Conservation (phyloP, 2,329 filamentous ascomycete species). For the Trichoderma hamatum region DNA sequence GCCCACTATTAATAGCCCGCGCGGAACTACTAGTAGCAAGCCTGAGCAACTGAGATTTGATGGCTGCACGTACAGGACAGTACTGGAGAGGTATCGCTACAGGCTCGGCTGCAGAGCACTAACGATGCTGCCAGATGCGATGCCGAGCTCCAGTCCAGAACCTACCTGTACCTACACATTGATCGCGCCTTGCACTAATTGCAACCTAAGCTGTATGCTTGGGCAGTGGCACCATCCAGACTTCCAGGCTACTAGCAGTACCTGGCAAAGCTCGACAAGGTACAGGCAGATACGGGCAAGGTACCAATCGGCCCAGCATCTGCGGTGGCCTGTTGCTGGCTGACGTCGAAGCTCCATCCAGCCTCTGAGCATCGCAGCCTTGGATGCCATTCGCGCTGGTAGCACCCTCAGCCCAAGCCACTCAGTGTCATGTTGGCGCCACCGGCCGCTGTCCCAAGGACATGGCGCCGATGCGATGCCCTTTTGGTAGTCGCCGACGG, state of each 20-base stretch:
- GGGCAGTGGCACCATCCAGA: background rate
- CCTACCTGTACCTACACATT: too few species aligned
- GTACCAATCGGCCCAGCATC: background rate
- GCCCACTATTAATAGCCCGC: background rate
- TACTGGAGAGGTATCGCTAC: background rate
- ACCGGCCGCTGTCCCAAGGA: slow-evolving; percentile 2
- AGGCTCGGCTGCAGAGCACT: background rate
- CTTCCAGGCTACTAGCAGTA: background rate
- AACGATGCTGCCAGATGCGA: background rate
- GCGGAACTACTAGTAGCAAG: background rate
- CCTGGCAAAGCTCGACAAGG: background rate
- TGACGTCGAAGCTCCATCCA: background rate
- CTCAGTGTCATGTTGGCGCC: slow-evolving; percentile 13
- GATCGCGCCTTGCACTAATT: too few species aligned
- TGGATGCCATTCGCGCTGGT: background rate
- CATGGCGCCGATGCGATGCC: slow-evolving; percentile 8
- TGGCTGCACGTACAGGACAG: too few species aligned
- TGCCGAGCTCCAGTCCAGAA: too few species aligned
- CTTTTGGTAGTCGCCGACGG: background rate
- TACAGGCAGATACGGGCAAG: background rate
- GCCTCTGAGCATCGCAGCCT: slow-evolving; percentile 5
- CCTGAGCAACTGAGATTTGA: background rate
- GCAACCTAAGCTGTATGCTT: background rate
- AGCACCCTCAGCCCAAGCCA: slow-evolving; percentile 7
- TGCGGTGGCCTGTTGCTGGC: background rate